Base-by-base conservation (phyloP, 1,139 yeast genomes). In the Blastobotrys illinoisensis region DNA sequence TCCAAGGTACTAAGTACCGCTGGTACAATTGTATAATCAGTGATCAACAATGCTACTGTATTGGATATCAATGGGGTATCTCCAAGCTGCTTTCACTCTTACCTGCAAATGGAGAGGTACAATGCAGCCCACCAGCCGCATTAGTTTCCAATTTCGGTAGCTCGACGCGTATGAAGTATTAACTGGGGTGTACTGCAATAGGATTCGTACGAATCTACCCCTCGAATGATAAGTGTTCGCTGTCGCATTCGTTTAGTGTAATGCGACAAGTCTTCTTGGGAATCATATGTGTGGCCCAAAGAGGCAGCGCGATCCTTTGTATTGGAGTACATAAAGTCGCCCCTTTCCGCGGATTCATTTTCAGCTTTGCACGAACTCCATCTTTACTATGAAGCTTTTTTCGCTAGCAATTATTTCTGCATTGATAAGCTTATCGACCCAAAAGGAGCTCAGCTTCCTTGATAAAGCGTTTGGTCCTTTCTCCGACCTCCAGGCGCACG, bases 381-480 rank as follows among this genome's bases (percentile, higher is more conserved):
- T 5, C 2, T 32, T 13, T 32, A 32, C 16, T 3, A 32, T 32
- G 40, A 32, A 32, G 40, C 40, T 32, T 13, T 32, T 32, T 3
- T 32, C 40, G 4, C 16, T 32, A n/a, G 40, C 40, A n/a, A 7
- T 32, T 7, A 4, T 32, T 32, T 32, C 40, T 4, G 40, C 40
- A n/a, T n/a, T 32, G 7, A n/a, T n/a, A 3, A 32, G 11, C 16
- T n/a, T 32, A 11, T 32, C 40, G 5, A 32, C 16, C 16, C 40
- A 32, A 7, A 32, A 32, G 2, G 40, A 32, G 40, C 40, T 32
- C 13, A 32, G 48, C 36, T 46, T 47, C 28, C 44, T 47, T 4
- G 49, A 47, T 14, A 18, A 24, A n/a, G 49, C 23, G 4, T 47
- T 47, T 9, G 49, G 49, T 5, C 49, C 43, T 9, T 14, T 47